A percentile compares a stretch with the other conserved stretches of the same genome.
Conservation (phyloP, 2,329 filamentous ascomycete genomes). For the Torrubiellomyces zombiae region DNA sequence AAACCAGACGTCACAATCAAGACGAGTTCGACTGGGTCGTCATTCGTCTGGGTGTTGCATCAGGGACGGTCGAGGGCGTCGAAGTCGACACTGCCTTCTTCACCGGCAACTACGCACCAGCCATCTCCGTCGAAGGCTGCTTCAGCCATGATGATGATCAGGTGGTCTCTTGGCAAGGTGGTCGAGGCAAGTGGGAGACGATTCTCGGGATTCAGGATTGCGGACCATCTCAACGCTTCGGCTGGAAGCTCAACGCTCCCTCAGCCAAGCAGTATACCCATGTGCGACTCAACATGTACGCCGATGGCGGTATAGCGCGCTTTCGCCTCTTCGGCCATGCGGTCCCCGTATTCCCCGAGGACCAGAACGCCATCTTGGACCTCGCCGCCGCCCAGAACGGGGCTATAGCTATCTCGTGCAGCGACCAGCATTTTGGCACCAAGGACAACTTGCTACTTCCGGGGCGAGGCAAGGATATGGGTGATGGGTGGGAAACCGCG, state of each 20-base stretch:
- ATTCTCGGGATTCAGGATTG: conserved; percentile 55
- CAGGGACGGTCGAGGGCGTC: conserved; percentile 54
- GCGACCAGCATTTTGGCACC: conserved; percentile 70
- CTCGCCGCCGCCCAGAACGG: conserved; percentile 66
- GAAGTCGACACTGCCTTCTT: conserved; percentile 74
- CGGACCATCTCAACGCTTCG: conserved; percentile 57
- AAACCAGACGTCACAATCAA: conserved; percentile 49
- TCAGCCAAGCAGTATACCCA: conserved; percentile 59
- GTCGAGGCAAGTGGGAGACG: conserved; percentile 49
- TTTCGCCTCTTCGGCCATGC: conserved; percentile 65
- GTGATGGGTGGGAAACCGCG: conserved; percentile 76
- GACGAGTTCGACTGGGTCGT: conserved; percentile 51
- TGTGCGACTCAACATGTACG: conserved; percentile 69
- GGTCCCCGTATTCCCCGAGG: conserved; percentile 57
- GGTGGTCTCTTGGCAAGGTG: conserved; percentile 44
- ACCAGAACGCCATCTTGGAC: conserved; percentile 50
- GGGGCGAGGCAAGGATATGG: conserved; percentile 68
- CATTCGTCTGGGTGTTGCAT: conserved; percentile 49
- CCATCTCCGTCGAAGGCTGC: conserved; percentile 60
- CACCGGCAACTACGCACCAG: conserved; percentile 66
- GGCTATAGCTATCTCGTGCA: conserved; percentile 58
- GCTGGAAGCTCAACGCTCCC: conserved; percentile 46
- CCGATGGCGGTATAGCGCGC: conserved; percentile 67
- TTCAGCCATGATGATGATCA: conserved; percentile 49
- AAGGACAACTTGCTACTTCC: conserved; percentile 69